These are phyloP conservation scores for Diaporthe amygdali DNA, from an alignment of 2,329 filamentous ascomycete genomes.

Conservation along the genomic window DNA sequence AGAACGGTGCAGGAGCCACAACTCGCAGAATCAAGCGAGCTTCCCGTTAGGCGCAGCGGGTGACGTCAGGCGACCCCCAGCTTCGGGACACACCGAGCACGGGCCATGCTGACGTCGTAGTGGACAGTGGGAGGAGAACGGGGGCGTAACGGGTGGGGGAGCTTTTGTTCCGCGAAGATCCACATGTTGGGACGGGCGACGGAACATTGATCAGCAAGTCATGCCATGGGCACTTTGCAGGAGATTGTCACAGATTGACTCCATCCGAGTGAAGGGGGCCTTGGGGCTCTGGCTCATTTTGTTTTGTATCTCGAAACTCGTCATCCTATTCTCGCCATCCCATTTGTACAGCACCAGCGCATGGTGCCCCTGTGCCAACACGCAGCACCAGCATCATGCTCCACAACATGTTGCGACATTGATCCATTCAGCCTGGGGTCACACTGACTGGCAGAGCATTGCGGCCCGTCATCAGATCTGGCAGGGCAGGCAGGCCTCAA, in stretches of 20 bases:
- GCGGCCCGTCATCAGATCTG: slow-evolving; percentile 11
- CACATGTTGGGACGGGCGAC: background rate
- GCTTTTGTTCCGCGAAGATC: slow-evolving; percentile 2
- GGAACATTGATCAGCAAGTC: background rate
- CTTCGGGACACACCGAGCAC: background rate
- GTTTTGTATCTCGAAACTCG: background rate
- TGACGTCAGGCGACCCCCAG: slow-evolving; percentile 9
- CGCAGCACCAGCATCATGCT: background rate
- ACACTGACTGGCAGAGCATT: background rate
- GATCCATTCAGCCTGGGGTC: background rate
- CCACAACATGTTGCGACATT: background rate
- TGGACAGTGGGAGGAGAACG: background rate
- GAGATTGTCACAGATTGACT: background rate
- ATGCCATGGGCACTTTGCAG: background rate
- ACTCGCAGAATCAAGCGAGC: background rate
- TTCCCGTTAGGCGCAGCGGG: background rate
- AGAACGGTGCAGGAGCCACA: background rate
- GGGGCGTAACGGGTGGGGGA: background rate
- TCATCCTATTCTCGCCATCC: background rate
- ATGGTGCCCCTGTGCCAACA: too few species aligned
- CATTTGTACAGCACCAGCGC: background rate
- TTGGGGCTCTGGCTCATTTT: background rate
- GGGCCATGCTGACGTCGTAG: background rate
- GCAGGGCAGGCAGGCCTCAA: background rate
- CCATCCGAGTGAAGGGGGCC: background rate